Percentiles rank a stretch among this genome's conserved stretches.
These are phyloP conservation scores for Colletotrichum navitas DNA, from an alignment of 2,329 filamentous ascomycete genomes.

Conservation along the genomic window DNA sequence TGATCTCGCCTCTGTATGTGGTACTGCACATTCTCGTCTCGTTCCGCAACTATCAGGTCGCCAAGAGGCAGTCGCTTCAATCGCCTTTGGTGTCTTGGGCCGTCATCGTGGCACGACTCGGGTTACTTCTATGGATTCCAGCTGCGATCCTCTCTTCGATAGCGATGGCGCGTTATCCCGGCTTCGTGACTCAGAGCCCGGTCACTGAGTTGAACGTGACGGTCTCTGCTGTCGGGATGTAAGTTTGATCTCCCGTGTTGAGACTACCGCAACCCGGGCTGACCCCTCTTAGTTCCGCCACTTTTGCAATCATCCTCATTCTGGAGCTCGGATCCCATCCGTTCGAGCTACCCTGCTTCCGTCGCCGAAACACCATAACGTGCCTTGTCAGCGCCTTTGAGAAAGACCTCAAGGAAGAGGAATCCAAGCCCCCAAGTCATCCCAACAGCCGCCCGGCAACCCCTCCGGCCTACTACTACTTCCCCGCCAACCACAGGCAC, in stretches of 20 bases:
- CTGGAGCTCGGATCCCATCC: slow-evolving; percentile 44
- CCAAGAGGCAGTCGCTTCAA: slow-evolving; percentile 45
- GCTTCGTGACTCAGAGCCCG: slow-evolving; percentile 44
- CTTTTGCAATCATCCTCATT: slow-evolving; percentile 42
- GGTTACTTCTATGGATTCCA: slow-evolving; percentile 47
- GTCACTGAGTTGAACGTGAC: slow-evolving; percentile 45
- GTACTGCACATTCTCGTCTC: slow-evolving; percentile 49
- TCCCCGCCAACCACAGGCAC: slow-evolving; percentile 31
- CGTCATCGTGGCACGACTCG: slow-evolving; percentile 48
- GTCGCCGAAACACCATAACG: slow-evolving; percentile 24
- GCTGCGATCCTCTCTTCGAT: slow-evolving; percentile 46
- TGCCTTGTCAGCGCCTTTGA: slow-evolving; percentile 36
- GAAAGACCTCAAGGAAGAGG: slow-evolving; percentile 38
- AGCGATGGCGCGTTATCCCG: slow-evolving; percentile 44
- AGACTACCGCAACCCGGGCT: not conserved
- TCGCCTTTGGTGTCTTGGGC: slow-evolving; percentile 50
- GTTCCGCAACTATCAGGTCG: slow-evolving; percentile 43
- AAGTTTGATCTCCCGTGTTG: slow-evolving; percentile 10
- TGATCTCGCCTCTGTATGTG: slow-evolving; percentile 50
- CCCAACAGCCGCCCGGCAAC: slow-evolving; percentile 27
- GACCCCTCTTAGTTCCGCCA: not conserved
- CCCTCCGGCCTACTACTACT: slow-evolving; percentile 39
- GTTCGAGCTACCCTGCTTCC: slow-evolving; percentile 45
- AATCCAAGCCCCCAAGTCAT: slow-evolving; percentile 19
- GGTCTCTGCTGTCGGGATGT: slow-evolving; percentile 46